Percentiles rank a stretch among this genome's conserved stretches.
phyloP scores from a whole-genome alignment of 768 basidiomycete genomes.

The Hericium rajendrae region DNA sequence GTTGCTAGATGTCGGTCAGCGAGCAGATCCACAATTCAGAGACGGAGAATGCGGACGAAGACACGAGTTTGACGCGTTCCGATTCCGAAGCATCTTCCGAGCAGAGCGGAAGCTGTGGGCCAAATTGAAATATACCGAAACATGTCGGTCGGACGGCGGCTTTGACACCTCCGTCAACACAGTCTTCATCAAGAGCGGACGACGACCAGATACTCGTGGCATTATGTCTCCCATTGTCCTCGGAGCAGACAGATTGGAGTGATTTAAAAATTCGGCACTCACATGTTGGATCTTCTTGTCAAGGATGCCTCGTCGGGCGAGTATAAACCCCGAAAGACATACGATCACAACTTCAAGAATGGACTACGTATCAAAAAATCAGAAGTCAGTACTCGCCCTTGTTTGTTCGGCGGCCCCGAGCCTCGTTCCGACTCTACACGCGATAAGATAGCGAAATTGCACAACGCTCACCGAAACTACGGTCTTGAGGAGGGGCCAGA shows the following conservation, averaged over 20 bases:
- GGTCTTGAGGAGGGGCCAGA: conserved; percentile 40
- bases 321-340: conserved; percentile 74
- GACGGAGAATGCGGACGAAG: not conserved
- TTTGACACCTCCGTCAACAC: not conserved
- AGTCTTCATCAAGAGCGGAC: not conserved
- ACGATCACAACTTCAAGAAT: conserved; percentile 84
- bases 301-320: conserved; percentile 71
- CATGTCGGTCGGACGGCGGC: not conserved
- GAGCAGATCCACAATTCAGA: not conserved
- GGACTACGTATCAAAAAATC: conserved; percentile 40
- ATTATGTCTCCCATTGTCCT: too few relatives aligned
- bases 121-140: too few relatives aligned
- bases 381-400: not conserved
- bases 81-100: too few relatives aligned
- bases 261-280: conserved; percentile 7
- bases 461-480: conserved; percentile 42
- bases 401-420: not conserved
- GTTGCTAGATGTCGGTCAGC: conserved; percentile 34
- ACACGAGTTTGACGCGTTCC: not conserved
- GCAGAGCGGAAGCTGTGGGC: too few relatives aligned
- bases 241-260: too few relatives aligned
- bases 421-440: not conserved
- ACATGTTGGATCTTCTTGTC: conserved; percentile 90
- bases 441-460: not conserved
- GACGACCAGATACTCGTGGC: not conserved